phyloP scores from a whole-genome alignment of 2,329 filamentous ascomycete genomes.

The Colletotrichum sp. region DNA sequence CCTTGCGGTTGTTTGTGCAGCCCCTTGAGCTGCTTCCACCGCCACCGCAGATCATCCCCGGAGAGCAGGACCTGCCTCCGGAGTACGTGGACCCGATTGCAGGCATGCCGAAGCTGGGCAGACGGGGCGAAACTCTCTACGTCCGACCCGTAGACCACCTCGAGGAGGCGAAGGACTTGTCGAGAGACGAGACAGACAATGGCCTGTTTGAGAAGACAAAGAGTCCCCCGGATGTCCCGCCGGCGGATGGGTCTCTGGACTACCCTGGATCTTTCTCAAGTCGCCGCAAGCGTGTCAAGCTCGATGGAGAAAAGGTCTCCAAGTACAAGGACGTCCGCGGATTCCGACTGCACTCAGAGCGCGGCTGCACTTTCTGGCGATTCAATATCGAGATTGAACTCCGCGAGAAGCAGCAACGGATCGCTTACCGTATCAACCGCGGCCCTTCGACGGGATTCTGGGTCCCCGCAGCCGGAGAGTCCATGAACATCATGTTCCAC shows the following conservation, averaged over 20 bases:
- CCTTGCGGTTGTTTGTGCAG: slow-evolving; percentile 84
- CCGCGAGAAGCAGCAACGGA: slow-evolving; percentile 75
- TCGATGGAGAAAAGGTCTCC: slow-evolving; percentile 81
- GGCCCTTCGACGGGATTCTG: slow-evolving; percentile 91
- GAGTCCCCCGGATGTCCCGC: slow-evolving; percentile 54
- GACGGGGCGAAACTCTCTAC: slow-evolving; percentile 85
- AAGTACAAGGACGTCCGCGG: slow-evolving; percentile 86
- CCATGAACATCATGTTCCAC: slow-evolving; percentile 99
- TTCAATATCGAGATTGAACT: slow-evolving; percentile 96
- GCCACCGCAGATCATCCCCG: slow-evolving; percentile 72
- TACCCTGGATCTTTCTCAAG: slow-evolving; percentile 58
- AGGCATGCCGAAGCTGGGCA: slow-evolving; percentile 83
- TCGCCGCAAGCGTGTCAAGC: slow-evolving; percentile 54
- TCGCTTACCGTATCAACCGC: slow-evolving; percentile 94
- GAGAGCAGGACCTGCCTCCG: slow-evolving; percentile 69
- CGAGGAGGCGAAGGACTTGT: slow-evolving; percentile 79
- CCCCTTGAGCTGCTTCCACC: slow-evolving; percentile 82
- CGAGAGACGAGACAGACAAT: slow-evolving; percentile 77
- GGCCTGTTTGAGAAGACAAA: slow-evolving; percentile 79
- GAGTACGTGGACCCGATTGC: slow-evolving; percentile 91
- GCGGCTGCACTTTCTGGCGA: slow-evolving; percentile 93
- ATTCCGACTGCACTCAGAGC: slow-evolving; percentile 81
- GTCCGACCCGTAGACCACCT: slow-evolving; percentile 89
- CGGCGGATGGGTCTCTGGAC: slow-evolving; percentile 49
- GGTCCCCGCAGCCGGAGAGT: slow-evolving; percentile 83